phyloP scores from a whole-genome alignment of 2,329 filamentous ascomycete species.

The Coniochaeta hoffmannii region DNA sequence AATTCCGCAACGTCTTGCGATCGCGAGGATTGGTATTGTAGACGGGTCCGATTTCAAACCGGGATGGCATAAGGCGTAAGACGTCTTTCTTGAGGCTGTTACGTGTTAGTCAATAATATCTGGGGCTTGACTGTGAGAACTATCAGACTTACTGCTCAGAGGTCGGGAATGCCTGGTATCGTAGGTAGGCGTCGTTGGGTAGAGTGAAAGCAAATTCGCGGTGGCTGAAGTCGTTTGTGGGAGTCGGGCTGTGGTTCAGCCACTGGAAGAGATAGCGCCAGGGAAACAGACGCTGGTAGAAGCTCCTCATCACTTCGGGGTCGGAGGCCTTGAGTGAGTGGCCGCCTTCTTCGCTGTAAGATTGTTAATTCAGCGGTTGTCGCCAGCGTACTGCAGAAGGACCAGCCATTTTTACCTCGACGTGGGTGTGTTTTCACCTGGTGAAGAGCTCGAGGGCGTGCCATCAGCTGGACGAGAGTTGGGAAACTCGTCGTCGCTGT shows the following conservation, averaged over 20 bases:
- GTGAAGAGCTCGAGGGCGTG: not conserved
- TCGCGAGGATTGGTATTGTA: constrained; percentile 93
- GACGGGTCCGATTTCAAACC: constrained; percentile 98
- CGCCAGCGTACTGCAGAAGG: not conserved
- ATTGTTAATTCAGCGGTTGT: not conserved
- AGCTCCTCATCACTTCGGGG: constrained; percentile 80
- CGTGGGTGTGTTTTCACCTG: not conserved
- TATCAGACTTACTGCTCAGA: constrained; percentile 38
- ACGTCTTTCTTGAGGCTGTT: constrained; percentile 81
- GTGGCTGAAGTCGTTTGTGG: constrained; percentile 81
- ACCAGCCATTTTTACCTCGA: not conserved
- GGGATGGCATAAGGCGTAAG: constrained; percentile 76
- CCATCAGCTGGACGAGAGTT: constrained; percentile 25
- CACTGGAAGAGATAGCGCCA: constrained; percentile 95
- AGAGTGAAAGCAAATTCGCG: constrained; percentile 95
- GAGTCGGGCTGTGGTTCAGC: constrained; percentile 88
- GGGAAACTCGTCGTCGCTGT: constrained; percentile 56
- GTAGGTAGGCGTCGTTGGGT: constrained; percentile 84
- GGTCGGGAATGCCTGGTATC: constrained; percentile 68
- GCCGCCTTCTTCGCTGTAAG: constrained; percentile 22
- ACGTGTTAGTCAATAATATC: not conserved
- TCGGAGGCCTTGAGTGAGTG: constrained; percentile 48
- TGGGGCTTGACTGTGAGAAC: not conserved
- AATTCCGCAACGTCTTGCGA: constrained; percentile 77
- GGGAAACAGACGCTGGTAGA: constrained; percentile 92